Conservation (phyloP, 257 asterid genomes). For the Solanum paucissectum region DNA sequence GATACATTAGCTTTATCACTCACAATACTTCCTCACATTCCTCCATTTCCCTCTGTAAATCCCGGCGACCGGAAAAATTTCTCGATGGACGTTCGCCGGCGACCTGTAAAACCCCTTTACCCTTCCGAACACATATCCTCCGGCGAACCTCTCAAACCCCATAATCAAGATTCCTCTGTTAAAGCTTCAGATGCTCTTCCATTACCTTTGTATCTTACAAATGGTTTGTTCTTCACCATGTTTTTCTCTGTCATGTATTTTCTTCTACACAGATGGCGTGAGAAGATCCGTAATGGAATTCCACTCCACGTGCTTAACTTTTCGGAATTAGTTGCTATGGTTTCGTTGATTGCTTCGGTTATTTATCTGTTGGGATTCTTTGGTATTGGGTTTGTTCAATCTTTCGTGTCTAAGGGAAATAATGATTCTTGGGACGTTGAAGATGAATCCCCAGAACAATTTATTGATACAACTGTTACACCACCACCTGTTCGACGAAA, state of each 20-base stretch:
- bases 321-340: background rate
- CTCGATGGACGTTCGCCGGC: slow-evolving; percentile 33
- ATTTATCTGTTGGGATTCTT: background rate
- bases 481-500: background rate
- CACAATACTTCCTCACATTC: background rate
- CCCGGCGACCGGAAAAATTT: background rate
- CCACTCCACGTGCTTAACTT: background rate
- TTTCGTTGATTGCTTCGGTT: background rate
- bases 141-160: slow-evolving; percentile 17
- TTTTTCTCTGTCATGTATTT: background rate
- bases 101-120: slow-evolving; percentile 1
- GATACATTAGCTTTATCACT: background rate
- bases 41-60: background rate
- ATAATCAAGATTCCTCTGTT: slow-evolving; percentile 2
- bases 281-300: background rate
- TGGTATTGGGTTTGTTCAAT: slow-evolving; percentile 8
- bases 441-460: background rate
- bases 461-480: background rate
- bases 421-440: slow-evolving; percentile 28
- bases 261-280: background rate
- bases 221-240: slow-evolving; percentile 15
- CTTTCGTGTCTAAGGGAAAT: slow-evolving; percentile 15
- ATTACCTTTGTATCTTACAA: slow-evolving; percentile 21
- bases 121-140: background rate
- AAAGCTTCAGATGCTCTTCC: slow-evolving; percentile 24